phyloP scores from a whole-genome alignment of 768 basidiomycete species.

The Lactarius akahatsu region DNA sequence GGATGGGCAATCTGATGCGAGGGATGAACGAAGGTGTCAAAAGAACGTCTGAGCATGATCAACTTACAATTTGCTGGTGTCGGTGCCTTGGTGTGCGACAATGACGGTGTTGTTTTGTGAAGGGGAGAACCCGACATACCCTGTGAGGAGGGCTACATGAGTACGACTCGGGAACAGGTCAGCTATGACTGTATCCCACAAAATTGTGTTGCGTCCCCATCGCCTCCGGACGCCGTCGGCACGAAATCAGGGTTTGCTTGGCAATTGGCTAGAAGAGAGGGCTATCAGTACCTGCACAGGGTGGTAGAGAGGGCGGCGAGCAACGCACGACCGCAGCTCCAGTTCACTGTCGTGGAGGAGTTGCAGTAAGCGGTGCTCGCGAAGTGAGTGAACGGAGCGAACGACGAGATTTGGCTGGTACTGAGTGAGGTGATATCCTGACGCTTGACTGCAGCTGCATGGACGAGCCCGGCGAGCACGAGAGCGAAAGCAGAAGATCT shows the following conservation, averaged over 20 bases:
- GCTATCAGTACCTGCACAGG: neutral
- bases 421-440: constrained; percentile 31
- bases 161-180: neutral
- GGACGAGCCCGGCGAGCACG: neutral
- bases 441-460: constrained; percentile 11
- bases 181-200: constrained; percentile 34
- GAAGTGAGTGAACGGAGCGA: constrained; percentile 36
- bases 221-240: constrained; percentile 49
- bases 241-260: constrained; percentile 47
- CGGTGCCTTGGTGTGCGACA: constrained; percentile 42
- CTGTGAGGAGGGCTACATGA: constrained; percentile 32
- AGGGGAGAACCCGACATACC: constrained; percentile 55
- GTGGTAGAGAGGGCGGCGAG: too few species aligned
- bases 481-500: neutral
- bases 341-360: constrained; percentile 32
- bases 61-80: constrained; percentile 36
- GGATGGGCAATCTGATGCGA: constrained; percentile 36
- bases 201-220: constrained; percentile 44
- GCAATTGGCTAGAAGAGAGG: constrained; percentile 41
- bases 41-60: neutral
- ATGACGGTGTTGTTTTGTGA: constrained; percentile 36
- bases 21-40: neutral
- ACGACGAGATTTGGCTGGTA: constrained; percentile 33
- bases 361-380: constrained; percentile 38
- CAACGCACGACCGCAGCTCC: constrained; percentile 36